A percentile compares a stretch with the other conserved stretches of the same genome.
Conservation (phyloP, 2,329 filamentous ascomycete genomes). For the Fusarium virguliforme region DNA sequence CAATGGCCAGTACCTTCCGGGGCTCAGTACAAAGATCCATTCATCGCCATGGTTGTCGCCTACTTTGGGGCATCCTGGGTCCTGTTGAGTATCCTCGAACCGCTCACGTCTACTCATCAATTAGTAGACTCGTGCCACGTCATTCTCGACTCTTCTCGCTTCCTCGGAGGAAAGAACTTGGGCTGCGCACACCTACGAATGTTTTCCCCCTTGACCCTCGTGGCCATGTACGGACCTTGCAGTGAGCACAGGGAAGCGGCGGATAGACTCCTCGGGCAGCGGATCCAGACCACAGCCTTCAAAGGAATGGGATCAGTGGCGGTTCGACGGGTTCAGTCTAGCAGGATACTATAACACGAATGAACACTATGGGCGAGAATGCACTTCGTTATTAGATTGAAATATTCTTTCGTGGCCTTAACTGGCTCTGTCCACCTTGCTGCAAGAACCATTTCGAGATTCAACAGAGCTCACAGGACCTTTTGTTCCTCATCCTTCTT, state of each 20-base stretch:
- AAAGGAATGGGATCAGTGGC: conserved; percentile 2
- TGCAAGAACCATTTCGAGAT: too few species aligned
- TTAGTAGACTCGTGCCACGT: neutral
- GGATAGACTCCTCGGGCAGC: neutral
- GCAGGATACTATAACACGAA: neutral
- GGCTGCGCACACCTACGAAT: conserved; percentile 4
- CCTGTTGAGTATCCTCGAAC: neutral
- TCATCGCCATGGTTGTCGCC: conserved; percentile 4
- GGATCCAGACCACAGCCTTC: conserved; percentile 1
- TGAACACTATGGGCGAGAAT: neutral
- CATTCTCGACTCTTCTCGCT: neutral
- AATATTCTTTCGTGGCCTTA: too few species aligned
- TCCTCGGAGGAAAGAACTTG: neutral
- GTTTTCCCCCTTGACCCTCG: conserved; percentile 5
- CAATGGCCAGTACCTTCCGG: neutral
- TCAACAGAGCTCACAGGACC: too few species aligned
- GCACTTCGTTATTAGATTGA: too few species aligned
- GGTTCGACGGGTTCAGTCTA: neutral
- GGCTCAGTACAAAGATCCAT: neutral
- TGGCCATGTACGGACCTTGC: neutral
- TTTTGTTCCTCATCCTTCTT: too few species aligned
- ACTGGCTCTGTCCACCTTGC: too few species aligned
- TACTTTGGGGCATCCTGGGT: conserved; percentile 7
- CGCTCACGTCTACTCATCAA: too few species aligned
- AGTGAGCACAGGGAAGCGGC: neutral